Evolutionary conservation across 140 eudicot species (phyloP).

Genomic region (Flaveria floridana): DNA sequence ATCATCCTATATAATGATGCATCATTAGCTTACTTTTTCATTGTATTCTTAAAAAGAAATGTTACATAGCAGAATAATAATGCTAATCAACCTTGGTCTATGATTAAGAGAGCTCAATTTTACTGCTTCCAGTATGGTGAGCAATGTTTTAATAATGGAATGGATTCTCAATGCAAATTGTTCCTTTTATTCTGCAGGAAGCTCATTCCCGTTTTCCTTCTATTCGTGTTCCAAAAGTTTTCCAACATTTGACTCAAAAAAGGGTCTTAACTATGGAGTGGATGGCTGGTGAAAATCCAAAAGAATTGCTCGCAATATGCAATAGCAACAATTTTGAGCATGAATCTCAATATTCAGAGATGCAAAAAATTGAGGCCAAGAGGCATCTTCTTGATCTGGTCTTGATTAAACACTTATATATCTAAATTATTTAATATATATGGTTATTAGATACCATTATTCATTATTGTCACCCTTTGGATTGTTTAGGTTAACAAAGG

Average conservation of each 20-base stretch:
- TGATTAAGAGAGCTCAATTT: neutral
- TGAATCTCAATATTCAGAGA: conserved; percentile 46
- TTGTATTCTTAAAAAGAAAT: conserved; percentile 9
- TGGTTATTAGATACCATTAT: conserved; percentile 14
- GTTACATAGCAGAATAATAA: conserved; percentile 11
- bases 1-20: conserved; percentile 3
- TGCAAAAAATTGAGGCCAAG: conserved; percentile 55
- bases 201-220: conserved; percentile 74
- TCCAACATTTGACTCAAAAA: conserved; percentile 53
- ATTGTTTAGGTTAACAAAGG: conserved; percentile 85
- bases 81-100: conserved; percentile 7
- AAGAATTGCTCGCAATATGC: conserved; percentile 55
- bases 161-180: conserved; percentile 9
- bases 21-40: neutral
- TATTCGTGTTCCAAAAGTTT: conserved; percentile 73
- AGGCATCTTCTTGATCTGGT: conserved; percentile 88
- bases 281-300: conserved; percentile 95
- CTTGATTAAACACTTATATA: conserved; percentile 11
- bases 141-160: neutral
- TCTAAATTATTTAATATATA: conserved; percentile 7
- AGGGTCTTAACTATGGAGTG: conserved; percentile 94
- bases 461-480: conserved; percentile 24
- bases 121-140: conserved; percentile 20
- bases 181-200: conserved; percentile 52
- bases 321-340: conserved; percentile 29